phyloP scores from a whole-genome alignment of 345 rosid genomes.

The Noccaea caerulescens region DNA sequence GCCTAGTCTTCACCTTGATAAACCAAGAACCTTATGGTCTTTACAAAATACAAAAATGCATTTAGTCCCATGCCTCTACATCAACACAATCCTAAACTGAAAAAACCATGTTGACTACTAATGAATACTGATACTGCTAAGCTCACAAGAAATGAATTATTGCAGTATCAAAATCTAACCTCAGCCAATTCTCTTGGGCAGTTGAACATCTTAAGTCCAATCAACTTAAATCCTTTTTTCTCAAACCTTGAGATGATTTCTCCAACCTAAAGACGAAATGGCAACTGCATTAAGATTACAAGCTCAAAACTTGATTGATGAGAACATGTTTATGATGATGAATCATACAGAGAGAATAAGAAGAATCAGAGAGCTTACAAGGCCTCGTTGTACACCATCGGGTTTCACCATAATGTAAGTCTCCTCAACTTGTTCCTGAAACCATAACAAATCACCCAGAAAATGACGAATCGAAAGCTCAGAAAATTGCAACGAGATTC shows the following conservation, averaged over 20 bases:
- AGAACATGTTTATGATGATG: no score
- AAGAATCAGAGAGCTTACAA: conserved; percentile 51
- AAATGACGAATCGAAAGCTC: not conserved
- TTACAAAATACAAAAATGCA: no score
- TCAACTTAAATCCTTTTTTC: conserved; percentile 65
- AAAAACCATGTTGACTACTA: no score
- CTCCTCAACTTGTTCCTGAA: conserved; percentile 65
- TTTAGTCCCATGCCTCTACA: no score
- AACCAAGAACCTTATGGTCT: no score
- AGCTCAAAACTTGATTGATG: no score
- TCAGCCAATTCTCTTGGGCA: conserved; percentile 88
- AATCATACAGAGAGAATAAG: no score
- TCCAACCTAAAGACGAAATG: conserved; percentile 57
- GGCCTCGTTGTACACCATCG: conserved; percentile 92
- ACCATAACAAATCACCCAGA: not conserved
- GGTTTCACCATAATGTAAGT: conserved; percentile 95
- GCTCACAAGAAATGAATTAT: no score
- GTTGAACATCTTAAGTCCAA: conserved; percentile 84
- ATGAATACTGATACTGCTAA: no score
- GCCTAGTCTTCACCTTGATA: no score
- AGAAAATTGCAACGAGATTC: not conserved
- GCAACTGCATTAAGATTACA: no score
- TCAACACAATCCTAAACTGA: no score
- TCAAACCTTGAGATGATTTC: conserved; percentile 95
- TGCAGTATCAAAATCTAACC: conserved; percentile 48